Base-by-base conservation (phyloP, 352 stramenopile genomes). In the Globisporangium cylindrosporum region DNA sequence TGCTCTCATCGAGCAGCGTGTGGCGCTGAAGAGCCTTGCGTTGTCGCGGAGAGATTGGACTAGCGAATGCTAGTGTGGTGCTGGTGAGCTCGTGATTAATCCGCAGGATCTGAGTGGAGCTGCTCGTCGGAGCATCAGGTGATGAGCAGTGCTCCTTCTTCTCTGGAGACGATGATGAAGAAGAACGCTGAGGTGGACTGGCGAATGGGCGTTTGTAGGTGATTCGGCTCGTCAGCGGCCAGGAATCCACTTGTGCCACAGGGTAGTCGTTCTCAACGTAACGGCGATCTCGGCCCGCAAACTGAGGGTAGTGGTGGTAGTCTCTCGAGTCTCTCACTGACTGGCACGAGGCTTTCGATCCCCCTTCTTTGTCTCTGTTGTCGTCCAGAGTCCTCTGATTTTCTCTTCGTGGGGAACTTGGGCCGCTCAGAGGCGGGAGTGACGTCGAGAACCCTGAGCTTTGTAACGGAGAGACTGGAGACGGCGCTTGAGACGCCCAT, bases 181-280 rank as follows among this genome's bases (percentile, higher is more conserved):
- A 36, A 24, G 34, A n/a, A 10, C 25, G 54, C 15, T 32, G 38
- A 20, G 14, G 18, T 14, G 4, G 38, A 18, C 12, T 59, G 18
- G 36, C 49, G 14, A 71, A 57, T 29, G 58, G 59, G 2, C 59
- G 66, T 15, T 66, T 71, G 66, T 55, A 66, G 0, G 49, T 55
- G 15, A 38, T 36, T 65, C 62, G 62, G 22, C 46, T 69, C 0
- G 67, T 78, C 20, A 84, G 60, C 0, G 79, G 77, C 79, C 79
- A 86, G 2, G 75, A 72, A 36, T 78, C 73, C 0, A 86, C 66
- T 51, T 78, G 76, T n/a, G 72, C 67, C 27, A 77, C 53, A 22
- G 69, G 62, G 43, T 73, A 73, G 53, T 75, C 68, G 6, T 57
- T 69, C 58, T 73, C 53, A 12, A 71, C 41, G 9, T n/a, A 22